Evolutionary conservation across 768 basidiomycete genomes (phyloP).

Genomic region (Tylopilus sp.): DNA sequence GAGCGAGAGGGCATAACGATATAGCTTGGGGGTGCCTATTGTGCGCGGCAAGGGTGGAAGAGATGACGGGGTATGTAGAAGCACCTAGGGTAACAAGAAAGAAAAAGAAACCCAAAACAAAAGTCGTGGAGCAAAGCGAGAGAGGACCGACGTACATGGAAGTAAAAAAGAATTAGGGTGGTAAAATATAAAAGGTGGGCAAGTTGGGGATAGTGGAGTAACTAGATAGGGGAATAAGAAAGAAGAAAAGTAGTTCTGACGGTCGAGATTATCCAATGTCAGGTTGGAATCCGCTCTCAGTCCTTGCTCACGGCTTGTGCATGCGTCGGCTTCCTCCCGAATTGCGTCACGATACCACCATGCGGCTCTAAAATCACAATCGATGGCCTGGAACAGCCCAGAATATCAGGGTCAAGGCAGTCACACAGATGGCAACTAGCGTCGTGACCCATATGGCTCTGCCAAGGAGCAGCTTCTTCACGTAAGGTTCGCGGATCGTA

Average conservation of each 20-base stretch:
- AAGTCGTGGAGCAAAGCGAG: constrained; percentile 15
- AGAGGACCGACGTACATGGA: constrained; percentile 18
- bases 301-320: constrained; percentile 11
- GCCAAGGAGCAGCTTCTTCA: constrained; percentile 83
- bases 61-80: constrained; percentile 21
- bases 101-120: constrained; percentile 12
- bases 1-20: constrained; percentile 28
- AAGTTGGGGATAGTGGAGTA: constrained; percentile 20
- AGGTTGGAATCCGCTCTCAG: constrained; percentile 14
- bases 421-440: constrained; percentile 72
- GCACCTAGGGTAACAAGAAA: constrained; percentile 24
- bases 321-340: constrained; percentile 7
- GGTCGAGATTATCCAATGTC: constrained; percentile 20
- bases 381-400: constrained; percentile 95
- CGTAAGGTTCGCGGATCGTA: constrained; percentile 89
- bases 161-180: constrained; percentile 24
- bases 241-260: constrained; percentile 17
- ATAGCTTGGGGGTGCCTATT: constrained; percentile 17
- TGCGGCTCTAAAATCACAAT: constrained; percentile 42
- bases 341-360: constrained; percentile 5
- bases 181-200: constrained; percentile 21
- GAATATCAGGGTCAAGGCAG: constrained; percentile 85
- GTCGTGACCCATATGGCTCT: constrained; percentile 90
- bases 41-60: constrained; percentile 17
- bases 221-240: constrained; percentile 33